Percentiles rank a stretch among this genome's conserved stretches.
Evolutionary conservation across 179 eudicot genomes (phyloP).

Genomic region (Patellifolia procumbens): DNA sequence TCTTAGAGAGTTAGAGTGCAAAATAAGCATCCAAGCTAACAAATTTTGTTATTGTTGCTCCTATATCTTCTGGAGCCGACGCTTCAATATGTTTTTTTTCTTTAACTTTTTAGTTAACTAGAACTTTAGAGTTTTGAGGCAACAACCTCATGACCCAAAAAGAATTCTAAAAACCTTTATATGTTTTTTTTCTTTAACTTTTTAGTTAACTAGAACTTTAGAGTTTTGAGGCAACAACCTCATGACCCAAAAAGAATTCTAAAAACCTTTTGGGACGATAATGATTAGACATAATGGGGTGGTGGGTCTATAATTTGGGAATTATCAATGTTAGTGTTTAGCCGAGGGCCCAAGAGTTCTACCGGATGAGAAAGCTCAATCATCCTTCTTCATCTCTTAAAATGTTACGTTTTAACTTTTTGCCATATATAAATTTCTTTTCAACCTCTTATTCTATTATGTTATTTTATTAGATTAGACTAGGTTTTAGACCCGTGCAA

Average conservation of each 20-base stretch:
- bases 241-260: not conserved
- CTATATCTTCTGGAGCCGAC: not conserved
- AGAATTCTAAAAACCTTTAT: not conserved
- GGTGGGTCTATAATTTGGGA: constrained; percentile 4
- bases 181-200: too few species aligned
- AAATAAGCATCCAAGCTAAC: constrained; percentile 23
- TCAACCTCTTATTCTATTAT: too few species aligned
- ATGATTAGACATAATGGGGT: constrained; percentile 21
- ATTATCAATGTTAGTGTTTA: not conserved
- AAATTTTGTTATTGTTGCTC: not conserved
- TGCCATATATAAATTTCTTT: too few species aligned
- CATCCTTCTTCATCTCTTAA: too few species aligned
- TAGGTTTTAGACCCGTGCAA: too few species aligned
- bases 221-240: constrained; percentile 26
- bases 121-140: constrained; percentile 27
- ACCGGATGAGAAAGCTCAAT: not conserved
- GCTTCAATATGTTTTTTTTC: constrained; percentile 2
- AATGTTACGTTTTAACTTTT: too few species aligned
- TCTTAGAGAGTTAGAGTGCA: constrained; percentile 32
- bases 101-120: too few species aligned
- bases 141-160: constrained; percentile 7
- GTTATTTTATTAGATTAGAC: too few species aligned
- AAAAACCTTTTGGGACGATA: not conserved
- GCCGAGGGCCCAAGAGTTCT: not conserved
- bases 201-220: constrained; percentile 19